Percentiles rank a stretch among this genome's conserved stretches.
Conservation (phyloP, 2,329 filamentous ascomycete species). For the Curvularia sp. region DNA sequence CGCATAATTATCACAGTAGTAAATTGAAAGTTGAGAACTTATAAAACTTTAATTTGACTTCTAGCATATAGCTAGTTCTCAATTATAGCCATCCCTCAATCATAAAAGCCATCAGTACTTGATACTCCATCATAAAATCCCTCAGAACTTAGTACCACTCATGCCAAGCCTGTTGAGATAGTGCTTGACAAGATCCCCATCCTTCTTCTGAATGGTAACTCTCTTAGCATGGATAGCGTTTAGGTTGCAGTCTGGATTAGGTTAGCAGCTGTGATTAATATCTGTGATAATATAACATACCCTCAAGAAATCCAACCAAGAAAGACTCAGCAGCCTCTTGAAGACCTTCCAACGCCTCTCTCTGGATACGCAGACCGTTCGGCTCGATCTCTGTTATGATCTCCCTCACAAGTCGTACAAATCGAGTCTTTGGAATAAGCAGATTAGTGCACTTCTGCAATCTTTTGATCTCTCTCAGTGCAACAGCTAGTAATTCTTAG, state of each 20-base stretch:
- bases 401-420: background rate
- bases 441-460: background rate
- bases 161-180: background rate
- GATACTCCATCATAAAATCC: background rate
- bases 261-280: background rate
- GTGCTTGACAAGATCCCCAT: background rate
- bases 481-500: background rate
- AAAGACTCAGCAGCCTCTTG: background rate
- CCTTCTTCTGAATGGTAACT: too few species aligned
- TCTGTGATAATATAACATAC: background rate
- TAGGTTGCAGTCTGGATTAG: background rate
- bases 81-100: background rate
- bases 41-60: too few species aligned
- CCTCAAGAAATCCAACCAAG: background rate
- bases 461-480: background rate
- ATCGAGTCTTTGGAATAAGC: background rate
- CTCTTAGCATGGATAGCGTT: too few species aligned
- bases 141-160: background rate
- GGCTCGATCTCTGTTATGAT: background rate
- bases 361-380: background rate
- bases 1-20: too few species aligned
- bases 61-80: background rate
- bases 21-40: too few species aligned
- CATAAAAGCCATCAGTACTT: background rate
- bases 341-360: background rate